Evolutionary conservation across 768 basidiomycete genomes (phyloP), one percentile per base, ranked within the genome.

Genomic region (Fibroporia radiculosa): DNA sequence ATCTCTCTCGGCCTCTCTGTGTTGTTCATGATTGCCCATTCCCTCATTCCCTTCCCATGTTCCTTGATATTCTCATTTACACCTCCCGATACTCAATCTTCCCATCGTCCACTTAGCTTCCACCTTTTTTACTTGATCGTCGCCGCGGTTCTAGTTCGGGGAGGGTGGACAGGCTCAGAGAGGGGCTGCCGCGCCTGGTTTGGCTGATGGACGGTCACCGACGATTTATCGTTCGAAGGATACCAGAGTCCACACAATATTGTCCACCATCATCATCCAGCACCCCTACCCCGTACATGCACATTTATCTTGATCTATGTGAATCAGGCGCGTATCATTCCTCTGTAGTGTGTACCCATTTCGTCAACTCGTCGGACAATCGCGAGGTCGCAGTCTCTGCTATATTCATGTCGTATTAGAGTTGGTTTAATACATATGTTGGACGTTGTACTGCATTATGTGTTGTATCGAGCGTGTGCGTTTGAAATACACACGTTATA

Each of bases 131-230:
- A 57, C 53, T 49, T 52, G 60, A 50, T 51, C 53, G 24, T 12
- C 52, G 39, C 49, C 49, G 41, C 48, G 54, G 44, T 47, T 53
- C 54, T 60, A 57, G 48, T 49, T 49, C 58, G 58, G 49, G 43
- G 74, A 73, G 78, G 81, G 82, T 67, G 75, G 65, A 82, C 57
- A 67, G 65, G 72, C 63, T 66, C 66, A 69, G 77, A 85, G 84
- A 86, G 83, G 82, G 83, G n/a, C n/a, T 82, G 69, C 67, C 77
- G 70, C 68, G 75, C 68, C 61, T 64, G 63, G 55, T 55, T 46
- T 32, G 49, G 51, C 46, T 47, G 51, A 26, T 42, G 20, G 41
- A 8, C 24, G 27, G 34, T 35, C 34, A 18, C 20, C 34, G 29
- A 31, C 29, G 29, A 31, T 8, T 31, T n/a, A n/a, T n/a, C n/a